These are phyloP conservation scores for Nakazawaea holstii DNA, from an alignment of 805 yeast species.

Conservation along the genomic window DNA sequence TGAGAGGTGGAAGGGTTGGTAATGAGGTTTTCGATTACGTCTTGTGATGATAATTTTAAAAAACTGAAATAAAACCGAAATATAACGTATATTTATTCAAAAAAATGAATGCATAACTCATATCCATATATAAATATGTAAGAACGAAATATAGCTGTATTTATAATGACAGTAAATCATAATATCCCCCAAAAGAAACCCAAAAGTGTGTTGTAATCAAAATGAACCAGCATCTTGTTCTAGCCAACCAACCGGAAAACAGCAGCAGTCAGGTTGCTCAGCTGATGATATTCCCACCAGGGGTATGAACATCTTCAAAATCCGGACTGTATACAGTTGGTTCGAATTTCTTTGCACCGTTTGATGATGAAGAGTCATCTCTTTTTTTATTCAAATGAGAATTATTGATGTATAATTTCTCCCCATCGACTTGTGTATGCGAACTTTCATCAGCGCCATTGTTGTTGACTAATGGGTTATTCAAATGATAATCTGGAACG, in stretches of 20 bases:
- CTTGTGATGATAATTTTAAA: constrained; percentile 13
- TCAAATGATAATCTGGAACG: constrained; percentile 7
- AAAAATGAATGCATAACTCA: neutral
- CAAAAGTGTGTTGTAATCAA: too few species aligned
- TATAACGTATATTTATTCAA: neutral
- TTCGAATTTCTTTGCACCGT: constrained; percentile 18
- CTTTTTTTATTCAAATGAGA: constrained; percentile 11
- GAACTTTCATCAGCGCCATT: constrained; percentile 25
- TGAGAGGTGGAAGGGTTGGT: constrained; percentile 68
- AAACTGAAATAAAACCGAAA: constrained; percentile 3
- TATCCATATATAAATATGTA: too few species aligned
- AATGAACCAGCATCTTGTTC: too few species aligned
- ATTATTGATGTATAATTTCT: constrained; percentile 15
- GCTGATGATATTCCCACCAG: constrained; percentile 20
- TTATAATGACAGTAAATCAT: too few species aligned
- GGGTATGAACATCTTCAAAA: constrained; percentile 18
- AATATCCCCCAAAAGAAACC: too few species aligned
- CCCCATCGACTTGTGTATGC: constrained; percentile 23
- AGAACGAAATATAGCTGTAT: too few species aligned
- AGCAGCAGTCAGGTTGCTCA: too few species aligned
- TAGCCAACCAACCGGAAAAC: too few species aligned
- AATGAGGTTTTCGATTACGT: constrained; percentile 62
- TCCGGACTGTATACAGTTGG: constrained; percentile 24
- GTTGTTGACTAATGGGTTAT: constrained; percentile 19
- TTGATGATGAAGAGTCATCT: neutral